Percentiles rank a stretch among this genome's conserved stretches.
Conservation (phyloP, 129 eudicot species). For the Oenanthe sinensis region DNA sequence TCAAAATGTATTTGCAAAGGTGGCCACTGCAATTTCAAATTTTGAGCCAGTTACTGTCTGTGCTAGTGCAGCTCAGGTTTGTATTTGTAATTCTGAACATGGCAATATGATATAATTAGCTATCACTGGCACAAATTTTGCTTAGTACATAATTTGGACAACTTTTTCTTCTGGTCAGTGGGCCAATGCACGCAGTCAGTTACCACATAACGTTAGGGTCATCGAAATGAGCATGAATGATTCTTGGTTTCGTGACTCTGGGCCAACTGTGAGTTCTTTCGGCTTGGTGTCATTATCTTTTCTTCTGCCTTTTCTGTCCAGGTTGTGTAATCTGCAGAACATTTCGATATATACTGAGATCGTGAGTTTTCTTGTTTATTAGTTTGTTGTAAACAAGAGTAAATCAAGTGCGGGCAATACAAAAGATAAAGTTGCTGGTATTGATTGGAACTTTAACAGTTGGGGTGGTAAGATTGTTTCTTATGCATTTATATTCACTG, state of each 20-base stretch:
- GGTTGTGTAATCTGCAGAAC: neutral
- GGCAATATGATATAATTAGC: constrained; percentile 10
- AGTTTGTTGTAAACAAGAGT: constrained; percentile 62
- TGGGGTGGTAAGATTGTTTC: constrained; percentile 69
- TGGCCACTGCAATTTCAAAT: constrained; percentile 76
- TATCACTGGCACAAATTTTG: neutral
- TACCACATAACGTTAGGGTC: constrained; percentile 74
- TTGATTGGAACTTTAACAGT: constrained; percentile 93
- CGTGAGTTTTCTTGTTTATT: neutral
- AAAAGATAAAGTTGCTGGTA: constrained; percentile 49
- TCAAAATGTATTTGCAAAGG: constrained; percentile 52
- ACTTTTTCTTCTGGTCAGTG: constrained; percentile 40
- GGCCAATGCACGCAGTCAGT: constrained; percentile 62
- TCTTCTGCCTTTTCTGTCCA: neutral
- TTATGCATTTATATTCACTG: neutral
- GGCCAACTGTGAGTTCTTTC: constrained; percentile 68
- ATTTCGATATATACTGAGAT: neutral
- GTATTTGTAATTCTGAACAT: neutral
- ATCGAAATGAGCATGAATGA: constrained; percentile 97
- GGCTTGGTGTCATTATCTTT: neutral
- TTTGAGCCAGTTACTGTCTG: constrained; percentile 93
- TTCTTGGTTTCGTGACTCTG: constrained; percentile 95
- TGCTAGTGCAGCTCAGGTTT: constrained; percentile 71
- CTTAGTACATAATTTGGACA: neutral
- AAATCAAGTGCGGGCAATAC: constrained; percentile 23